Evolutionary conservation across 2,329 filamentous ascomycete species (phyloP).

Genomic region (Aspergillus calidoustus): DNA sequence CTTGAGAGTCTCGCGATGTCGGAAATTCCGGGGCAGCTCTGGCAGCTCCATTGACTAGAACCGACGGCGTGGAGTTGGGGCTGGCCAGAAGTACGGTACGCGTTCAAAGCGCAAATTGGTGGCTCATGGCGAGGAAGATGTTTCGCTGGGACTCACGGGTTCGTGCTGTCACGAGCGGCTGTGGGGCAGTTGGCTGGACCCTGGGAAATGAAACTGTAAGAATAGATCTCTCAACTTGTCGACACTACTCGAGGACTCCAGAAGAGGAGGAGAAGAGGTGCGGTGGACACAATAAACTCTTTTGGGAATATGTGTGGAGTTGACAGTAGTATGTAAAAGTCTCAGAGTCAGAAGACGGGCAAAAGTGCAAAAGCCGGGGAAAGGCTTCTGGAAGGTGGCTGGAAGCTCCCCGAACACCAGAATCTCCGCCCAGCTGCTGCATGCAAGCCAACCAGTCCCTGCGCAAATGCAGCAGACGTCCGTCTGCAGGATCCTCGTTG

Average conservation of each 20-base stretch:
- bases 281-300: neutral
- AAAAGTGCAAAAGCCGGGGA: neutral
- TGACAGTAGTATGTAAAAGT: neutral
- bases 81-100: neutral
- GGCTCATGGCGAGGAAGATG: neutral
- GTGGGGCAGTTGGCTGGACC: neutral
- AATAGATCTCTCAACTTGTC: neutral
- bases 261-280: neutral
- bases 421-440: slow-evolving; percentile 2
- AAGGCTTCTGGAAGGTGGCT: neutral
- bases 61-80: neutral
- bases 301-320: neutral
- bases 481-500: slow-evolving; percentile 5
- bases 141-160: neutral
- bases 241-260: too few species aligned
- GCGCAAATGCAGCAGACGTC: slow-evolving; percentile 5
- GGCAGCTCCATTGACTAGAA: neutral
- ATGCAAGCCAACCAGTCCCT: slow-evolving; percentile 2
- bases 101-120: neutral
- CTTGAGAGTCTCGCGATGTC: neutral
- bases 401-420: neutral
- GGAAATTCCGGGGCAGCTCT: neutral
- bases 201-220: neutral
- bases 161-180: neutral
- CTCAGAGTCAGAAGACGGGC: neutral